These are phyloP conservation scores for Kodamaea suecica DNA, from an alignment of 1,139 yeast species.

Conservation along the genomic window DNA sequence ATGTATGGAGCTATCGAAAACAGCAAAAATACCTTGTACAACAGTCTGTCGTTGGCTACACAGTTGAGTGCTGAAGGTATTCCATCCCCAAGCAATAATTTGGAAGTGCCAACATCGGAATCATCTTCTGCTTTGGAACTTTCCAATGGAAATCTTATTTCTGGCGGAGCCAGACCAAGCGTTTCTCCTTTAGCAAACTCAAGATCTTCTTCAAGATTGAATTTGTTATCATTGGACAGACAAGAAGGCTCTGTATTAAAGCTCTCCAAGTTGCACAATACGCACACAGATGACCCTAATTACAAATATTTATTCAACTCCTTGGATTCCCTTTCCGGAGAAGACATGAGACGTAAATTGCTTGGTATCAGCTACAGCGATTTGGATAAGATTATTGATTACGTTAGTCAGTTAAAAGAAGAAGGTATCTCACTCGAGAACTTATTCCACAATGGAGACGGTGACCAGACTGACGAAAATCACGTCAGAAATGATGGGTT, in stretches of 20 bases:
- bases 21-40: slow-evolving; percentile 13
- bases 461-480: slow-evolving; percentile 8
- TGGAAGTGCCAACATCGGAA: not conserved
- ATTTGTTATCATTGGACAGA: slow-evolving; percentile 33
- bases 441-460: slow-evolving; percentile 35
- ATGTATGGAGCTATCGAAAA: slow-evolving; percentile 9
- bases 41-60: slow-evolving; percentile 10
- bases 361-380: slow-evolving; percentile 47
- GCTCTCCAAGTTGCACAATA: slow-evolving; percentile 29
- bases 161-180: slow-evolving; percentile 13
- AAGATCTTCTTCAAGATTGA: slow-evolving; percentile 35
- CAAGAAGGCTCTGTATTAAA: slow-evolving; percentile 44
- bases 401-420: slow-evolving; percentile 47
- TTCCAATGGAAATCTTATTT: not conserved
- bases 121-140: not conserved
- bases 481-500: slow-evolving; percentile 13
- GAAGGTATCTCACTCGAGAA: slow-evolving; percentile 52
- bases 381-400: slow-evolving; percentile 48
- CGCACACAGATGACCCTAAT: slow-evolving; percentile 17
- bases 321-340: slow-evolving; percentile 42
- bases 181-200: slow-evolving; percentile 30
- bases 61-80: slow-evolving; percentile 5
- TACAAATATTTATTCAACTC: slow-evolving; percentile 16
- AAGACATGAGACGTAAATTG: slow-evolving; percentile 50
- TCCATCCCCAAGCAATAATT: slow-evolving; percentile 1